Evolutionary conservation across 1,139 yeast genomes (phyloP).

Genomic region (Magnusiomyces fungicola): DNA sequence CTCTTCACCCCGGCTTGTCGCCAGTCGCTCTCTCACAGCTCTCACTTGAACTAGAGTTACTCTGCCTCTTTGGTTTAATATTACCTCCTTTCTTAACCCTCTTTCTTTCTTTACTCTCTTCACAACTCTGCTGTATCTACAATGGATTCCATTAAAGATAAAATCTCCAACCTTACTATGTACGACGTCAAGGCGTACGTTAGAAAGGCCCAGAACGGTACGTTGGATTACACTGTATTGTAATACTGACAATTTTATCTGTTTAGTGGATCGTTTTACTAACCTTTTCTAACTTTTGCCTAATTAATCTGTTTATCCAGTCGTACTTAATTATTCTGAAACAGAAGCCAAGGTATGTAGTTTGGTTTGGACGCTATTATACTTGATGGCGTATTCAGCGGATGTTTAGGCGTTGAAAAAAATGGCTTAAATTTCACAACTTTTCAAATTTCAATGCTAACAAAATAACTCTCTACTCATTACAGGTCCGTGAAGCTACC

Average conservation of each 20-base stretch:
- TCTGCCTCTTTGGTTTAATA: no score
- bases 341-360: conserved; percentile 78
- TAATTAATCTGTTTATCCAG: conserved; percentile 18
- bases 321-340: conserved; percentile 88
- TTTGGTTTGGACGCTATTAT: no score
- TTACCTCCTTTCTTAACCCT: no score
- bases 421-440: no score
- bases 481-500: conserved; percentile 72
- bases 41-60: no score
- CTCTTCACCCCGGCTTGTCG: no score
- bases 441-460: background rate
- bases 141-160: conserved; percentile 65
- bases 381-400: no score
- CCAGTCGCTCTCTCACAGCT: no score
- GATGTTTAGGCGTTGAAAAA: no score
- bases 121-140: background rate
- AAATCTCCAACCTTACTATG: conserved; percentile 71
- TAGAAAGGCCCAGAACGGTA: conserved; percentile 90
- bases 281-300: no score
- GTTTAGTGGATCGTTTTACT: background rate
- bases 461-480: background rate
- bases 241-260: background rate
- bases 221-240: no score
- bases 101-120: no score
- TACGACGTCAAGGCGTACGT: conserved; percentile 97